phyloP scores from a whole-genome alignment of 108 stramenopile genomes.

The Nitzschia palea region DNA sequence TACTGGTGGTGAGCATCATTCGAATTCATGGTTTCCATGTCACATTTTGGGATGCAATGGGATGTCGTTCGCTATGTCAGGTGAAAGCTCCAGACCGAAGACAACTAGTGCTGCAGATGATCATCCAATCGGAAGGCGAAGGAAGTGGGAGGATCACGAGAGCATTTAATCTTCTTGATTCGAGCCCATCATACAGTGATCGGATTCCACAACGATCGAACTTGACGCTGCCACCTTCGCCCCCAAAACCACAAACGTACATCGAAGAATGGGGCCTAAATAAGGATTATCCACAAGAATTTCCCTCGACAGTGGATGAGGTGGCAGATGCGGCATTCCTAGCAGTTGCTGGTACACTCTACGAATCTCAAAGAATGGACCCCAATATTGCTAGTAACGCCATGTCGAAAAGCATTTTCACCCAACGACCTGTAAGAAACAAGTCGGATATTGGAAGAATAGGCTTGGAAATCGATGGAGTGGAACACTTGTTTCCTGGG shows the following conservation, averaged over 20 bases:
- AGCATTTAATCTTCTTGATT: neutral
- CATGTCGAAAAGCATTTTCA: slow-evolving; percentile 48
- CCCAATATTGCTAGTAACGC: slow-evolving; percentile 62
- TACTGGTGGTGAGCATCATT: too few species aligned
- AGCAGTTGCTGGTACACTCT: slow-evolving; percentile 60
- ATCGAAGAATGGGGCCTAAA: slow-evolving; percentile 13
- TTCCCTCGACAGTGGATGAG: slow-evolving; percentile 47
- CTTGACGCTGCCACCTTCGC: neutral
- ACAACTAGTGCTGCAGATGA: too few species aligned
- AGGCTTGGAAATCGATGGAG: slow-evolving; percentile 76
- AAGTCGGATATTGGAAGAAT: slow-evolving; percentile 50
- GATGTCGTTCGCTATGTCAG: too few species aligned
- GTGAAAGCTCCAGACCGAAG: too few species aligned
- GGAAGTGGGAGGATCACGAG: neutral
- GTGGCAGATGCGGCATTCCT: slow-evolving; percentile 59
- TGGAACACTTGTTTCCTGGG: slow-evolving; percentile 30
- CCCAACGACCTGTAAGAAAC: slow-evolving; percentile 55
- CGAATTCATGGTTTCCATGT: too few species aligned
- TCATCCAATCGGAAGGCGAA: too few species aligned
- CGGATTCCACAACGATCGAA: neutral
- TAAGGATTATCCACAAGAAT: slow-evolving; percentile 4
- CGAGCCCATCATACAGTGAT: neutral
- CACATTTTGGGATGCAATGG: too few species aligned
- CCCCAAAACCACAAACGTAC: slow-evolving; percentile 15
- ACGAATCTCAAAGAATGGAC: slow-evolving; percentile 51